Evolutionary conservation across 768 basidiomycete species (phyloP), one percentile per base, ranked within the genome.

Genomic region (Naganishia onofrii): DNA sequence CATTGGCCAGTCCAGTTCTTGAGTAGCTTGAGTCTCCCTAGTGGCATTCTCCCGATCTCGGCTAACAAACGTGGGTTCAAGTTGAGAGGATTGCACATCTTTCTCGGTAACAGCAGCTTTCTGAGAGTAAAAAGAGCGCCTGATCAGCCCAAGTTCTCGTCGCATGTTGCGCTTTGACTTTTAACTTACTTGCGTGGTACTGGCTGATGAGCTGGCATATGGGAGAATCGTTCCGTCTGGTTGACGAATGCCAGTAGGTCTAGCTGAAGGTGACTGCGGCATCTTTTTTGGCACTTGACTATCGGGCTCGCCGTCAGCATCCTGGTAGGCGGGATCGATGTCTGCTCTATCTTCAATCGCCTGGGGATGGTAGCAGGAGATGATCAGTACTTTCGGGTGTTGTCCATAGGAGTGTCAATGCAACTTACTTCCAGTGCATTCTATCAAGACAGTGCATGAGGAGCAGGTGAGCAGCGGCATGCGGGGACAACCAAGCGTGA

Each of bases 281-380:
- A 26, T 4, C 29, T 32, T 71, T 57, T 9, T 53, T 7, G 26
- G 71, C 1, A 64, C 26, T 66, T 48, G 51, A 54, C 66, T 67
- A 4, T 68, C 57, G 15, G 55, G 57, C 29, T 72, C 71, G 12
- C 71, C 71, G 66, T 72, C 67, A 0, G 71, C 71, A 51, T 72
- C 71, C 29, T 36, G 67, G 42, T 72, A 72, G 8, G 23, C 67
- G 21, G 71, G 71, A 54, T 72, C 71, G 67, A 72, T 72, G 19
- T 63, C 67, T 26, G 29, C 58, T 23, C 71, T 48, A n/a, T 72
- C 67, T 17, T 68, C 44, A 0, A 67, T 32, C n/a, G 48, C 34
- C 71, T 69, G 36, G 15, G 42, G 46, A 28, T 17, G 17, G 17
- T n/a, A 19, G 8, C 17, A 55, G 51, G 4, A 23, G 19, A 36